Percentiles rank a stretch among this genome's conserved stretches.
These are phyloP conservation scores for Eucalyptus pumila DNA, from an alignment of 345 rosid genomes.

Conservation along the genomic window DNA sequence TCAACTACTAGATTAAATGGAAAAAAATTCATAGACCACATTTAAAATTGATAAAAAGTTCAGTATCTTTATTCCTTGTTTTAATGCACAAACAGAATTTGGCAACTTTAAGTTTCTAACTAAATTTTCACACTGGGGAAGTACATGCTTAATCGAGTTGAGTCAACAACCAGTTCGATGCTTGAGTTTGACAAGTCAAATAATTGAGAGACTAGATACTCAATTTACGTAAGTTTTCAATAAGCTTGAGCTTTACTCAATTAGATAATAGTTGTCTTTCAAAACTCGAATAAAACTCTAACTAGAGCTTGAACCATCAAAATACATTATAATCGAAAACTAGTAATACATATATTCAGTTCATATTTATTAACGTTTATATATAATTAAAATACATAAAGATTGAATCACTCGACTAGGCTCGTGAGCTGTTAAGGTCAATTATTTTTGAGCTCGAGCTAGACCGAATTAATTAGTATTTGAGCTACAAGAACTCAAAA, in stretches of 20 bases:
- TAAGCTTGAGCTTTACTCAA: background rate
- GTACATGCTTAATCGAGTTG: background rate
- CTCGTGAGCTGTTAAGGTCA: background rate
- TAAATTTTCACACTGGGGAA: background rate
- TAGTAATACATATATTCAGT: background rate
- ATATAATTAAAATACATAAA: background rate
- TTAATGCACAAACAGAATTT: background rate
- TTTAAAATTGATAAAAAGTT: background rate
- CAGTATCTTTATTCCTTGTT: background rate
- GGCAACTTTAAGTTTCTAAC: background rate
- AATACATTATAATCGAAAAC: background rate
- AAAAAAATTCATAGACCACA: no score
- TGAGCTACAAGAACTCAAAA: background rate
- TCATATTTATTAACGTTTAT: background rate
- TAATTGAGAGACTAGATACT: background rate
- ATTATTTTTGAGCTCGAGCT: background rate
- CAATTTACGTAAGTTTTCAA: background rate
- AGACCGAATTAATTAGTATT: background rate
- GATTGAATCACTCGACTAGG: background rate
- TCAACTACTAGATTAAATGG: background rate
- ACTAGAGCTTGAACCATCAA: background rate
- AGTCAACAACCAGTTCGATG: accelerated
- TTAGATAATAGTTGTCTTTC: background rate
- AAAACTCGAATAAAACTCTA: background rate
- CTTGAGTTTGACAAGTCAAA: background rate